Conservation (phyloP, 1,284 basidiomycete species). For the Bjerkandera adusta region DNA sequence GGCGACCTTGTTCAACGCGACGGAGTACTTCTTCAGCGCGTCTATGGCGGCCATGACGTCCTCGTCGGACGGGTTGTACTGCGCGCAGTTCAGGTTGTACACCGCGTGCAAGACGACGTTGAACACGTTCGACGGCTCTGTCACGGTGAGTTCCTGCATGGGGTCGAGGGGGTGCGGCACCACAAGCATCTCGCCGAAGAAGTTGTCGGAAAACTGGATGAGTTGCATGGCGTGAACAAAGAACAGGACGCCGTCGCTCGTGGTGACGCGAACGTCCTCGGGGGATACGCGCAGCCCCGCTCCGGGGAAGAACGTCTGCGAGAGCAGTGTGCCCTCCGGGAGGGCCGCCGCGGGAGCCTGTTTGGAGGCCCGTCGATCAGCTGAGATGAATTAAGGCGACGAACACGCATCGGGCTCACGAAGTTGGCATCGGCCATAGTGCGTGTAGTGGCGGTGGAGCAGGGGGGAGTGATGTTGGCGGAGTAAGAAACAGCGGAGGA, state of each 20-base stretch:
- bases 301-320: too few species aligned
- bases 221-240: background rate
- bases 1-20: constrained; percentile 18
- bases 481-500: too few species aligned
- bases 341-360: too few species aligned
- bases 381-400: too few species aligned
- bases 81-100: constrained; percentile 30
- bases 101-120: constrained; percentile 36
- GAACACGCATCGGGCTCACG: too few species aligned
- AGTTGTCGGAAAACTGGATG: background rate
- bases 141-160: constrained; percentile 16
- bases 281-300: too few species aligned
- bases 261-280: background rate
- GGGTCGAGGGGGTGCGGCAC: background rate
- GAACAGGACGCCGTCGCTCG: constrained; percentile 2
- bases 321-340: too few species aligned
- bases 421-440: too few species aligned
- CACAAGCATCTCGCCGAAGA: background rate
- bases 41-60: constrained; percentile 27
- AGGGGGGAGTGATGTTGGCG: too few species aligned
- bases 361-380: too few species aligned
- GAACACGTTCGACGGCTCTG: constrained; percentile 31
- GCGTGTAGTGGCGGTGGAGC: too few species aligned
- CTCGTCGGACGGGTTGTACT: constrained; percentile 28
- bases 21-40: constrained; percentile 29